phyloP scores from a whole-genome alignment of 352 stramenopile genomes.

The Blastocystis sp. region DNA sequence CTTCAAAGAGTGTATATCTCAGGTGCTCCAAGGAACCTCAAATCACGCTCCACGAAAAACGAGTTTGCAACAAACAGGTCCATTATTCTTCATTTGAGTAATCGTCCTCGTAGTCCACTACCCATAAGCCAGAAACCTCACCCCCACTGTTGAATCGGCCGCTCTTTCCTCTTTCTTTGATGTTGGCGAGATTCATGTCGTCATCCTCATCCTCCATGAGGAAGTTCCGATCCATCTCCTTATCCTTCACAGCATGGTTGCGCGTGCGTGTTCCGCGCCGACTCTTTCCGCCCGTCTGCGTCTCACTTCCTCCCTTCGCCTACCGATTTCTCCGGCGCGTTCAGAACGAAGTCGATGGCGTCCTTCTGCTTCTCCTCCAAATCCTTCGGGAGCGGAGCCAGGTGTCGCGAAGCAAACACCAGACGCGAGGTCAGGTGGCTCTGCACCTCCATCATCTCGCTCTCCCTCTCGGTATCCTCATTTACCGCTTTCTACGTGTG shows the following conservation, averaged over 20 bases:
- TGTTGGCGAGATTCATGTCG: conserved; percentile 41
- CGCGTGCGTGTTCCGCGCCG: not conserved
- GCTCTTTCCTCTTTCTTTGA: conserved; percentile 14
- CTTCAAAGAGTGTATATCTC: no score
- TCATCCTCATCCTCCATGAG: conserved; percentile 39
- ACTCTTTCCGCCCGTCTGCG: not conserved
- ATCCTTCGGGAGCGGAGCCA: conserved; percentile 37
- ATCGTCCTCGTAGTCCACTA: conserved; percentile 25
- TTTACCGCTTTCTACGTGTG: conserved; percentile 35
- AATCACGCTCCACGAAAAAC: not conserved
- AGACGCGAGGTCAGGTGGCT: conserved; percentile 8
- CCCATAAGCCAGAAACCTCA: not conserved
- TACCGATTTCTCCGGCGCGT: conserved; percentile 6
- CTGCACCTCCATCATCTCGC: not conserved
- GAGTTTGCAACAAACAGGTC: not conserved
- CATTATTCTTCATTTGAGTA: not conserved
- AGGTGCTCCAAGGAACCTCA: no score
- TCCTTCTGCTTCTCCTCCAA: not conserved
- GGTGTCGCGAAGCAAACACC: not conserved
- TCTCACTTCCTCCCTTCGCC: not conserved
- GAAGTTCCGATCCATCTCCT: conserved; percentile 18
- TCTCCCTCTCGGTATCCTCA: not conserved
- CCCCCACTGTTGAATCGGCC: not conserved
- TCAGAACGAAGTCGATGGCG: conserved; percentile 13
- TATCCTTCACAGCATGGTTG: conserved; percentile 31